These are phyloP conservation scores for Tetrastigma voinierianum DNA, from an alignment of 164 flowering plant genomes.

Conservation along the genomic window DNA sequence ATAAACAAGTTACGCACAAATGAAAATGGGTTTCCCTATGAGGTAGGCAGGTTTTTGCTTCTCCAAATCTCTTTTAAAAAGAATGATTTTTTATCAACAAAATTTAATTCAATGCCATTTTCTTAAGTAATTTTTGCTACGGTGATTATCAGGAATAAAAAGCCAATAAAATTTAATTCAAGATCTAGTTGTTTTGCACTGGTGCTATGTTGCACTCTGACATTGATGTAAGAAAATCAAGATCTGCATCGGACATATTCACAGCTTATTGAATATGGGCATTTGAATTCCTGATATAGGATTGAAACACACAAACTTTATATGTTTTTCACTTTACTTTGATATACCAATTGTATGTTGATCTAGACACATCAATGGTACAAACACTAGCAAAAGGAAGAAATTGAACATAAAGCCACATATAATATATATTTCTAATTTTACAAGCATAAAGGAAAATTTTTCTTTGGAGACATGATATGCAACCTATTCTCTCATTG, in stretches of 20 bases:
- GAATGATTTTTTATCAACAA: too few species aligned
- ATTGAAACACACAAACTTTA: background rate
- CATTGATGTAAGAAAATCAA: background rate
- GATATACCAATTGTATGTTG: background rate
- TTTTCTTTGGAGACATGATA: background rate
- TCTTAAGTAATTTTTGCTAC: background rate
- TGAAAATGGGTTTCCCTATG: constrained; percentile 56
- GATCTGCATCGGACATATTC: background rate
- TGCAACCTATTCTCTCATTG: background rate
- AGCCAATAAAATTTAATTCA: too few species aligned
- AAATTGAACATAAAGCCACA: background rate
- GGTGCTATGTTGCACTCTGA: too few species aligned
- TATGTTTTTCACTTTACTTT: background rate
- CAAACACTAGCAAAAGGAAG: background rate
- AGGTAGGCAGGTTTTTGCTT: constrained; percentile 30
- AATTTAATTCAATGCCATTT: background rate
- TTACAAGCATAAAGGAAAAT: background rate
- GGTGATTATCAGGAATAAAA: background rate
- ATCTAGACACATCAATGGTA: background rate
- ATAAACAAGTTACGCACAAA: constrained; percentile 44
- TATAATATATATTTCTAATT: background rate
- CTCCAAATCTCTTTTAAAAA: background rate
- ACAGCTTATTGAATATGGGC: background rate
- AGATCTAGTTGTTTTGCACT: too few species aligned
- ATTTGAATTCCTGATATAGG: background rate